These are phyloP conservation scores for Gigaspora rosea DNA, from an alignment of 192 early-diverging fungal species.

Conservation along the genomic window DNA sequence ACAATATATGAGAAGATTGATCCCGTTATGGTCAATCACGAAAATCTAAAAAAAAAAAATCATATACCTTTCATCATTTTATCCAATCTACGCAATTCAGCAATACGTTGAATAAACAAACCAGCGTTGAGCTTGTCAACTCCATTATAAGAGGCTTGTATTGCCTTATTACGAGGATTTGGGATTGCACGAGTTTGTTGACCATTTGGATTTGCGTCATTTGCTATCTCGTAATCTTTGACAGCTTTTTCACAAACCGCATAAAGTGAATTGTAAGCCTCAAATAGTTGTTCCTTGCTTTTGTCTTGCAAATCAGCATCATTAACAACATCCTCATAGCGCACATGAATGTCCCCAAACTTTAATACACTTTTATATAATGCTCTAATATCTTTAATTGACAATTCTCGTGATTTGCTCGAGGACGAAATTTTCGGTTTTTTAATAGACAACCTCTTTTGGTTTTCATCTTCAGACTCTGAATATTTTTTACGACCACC, in stretches of 20 bases:
- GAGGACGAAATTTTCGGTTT: background rate
- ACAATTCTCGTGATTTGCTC: constrained; percentile 41
- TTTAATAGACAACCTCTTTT: background rate
- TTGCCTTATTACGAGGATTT: constrained; percentile 62
- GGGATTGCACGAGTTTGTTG: constrained; percentile 7
- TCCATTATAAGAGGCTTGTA: constrained; percentile 74
- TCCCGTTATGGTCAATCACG: background rate
- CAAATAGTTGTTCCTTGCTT: constrained; percentile 47
- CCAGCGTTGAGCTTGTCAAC: constrained; percentile 86
- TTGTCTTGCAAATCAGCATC: constrained; percentile 80
- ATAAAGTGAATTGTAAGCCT: constrained; percentile 46
- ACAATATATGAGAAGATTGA: background rate
- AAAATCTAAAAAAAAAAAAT: background rate
- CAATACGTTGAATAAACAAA: constrained; percentile 70
- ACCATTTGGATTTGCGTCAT: constrained; percentile 35
- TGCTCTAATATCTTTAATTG: constrained; percentile 82
- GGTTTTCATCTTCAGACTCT: no score
- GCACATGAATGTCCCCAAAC: constrained; percentile 80
- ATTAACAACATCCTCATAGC: constrained; percentile 79
- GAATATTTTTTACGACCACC: background rate
- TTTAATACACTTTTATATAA: constrained; percentile 77
- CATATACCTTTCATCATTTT: constrained; percentile 53
- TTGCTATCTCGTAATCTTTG: constrained; percentile 38
- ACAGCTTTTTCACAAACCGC: constrained; percentile 51
- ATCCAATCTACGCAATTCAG: constrained; percentile 71